phyloP scores from a whole-genome alignment of 2,329 filamentous ascomycete genomes.

The Exophiala alcalophila region DNA sequence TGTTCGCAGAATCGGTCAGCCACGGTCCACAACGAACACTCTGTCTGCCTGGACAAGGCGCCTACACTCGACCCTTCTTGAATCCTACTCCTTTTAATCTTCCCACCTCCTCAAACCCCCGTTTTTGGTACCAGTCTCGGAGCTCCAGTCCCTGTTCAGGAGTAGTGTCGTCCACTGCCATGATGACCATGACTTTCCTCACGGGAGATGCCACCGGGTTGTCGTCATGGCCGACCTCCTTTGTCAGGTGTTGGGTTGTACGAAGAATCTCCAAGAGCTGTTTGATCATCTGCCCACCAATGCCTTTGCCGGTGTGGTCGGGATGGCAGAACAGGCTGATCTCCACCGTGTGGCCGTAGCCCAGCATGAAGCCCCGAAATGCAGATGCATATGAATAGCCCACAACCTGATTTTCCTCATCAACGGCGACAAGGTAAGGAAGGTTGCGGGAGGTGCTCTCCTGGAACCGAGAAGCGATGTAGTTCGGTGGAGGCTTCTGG shows the following conservation, averaged over 20 bases:
- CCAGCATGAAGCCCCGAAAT: slow-evolving; percentile 37
- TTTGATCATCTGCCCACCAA: slow-evolving; percentile 37
- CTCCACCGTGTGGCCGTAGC: slow-evolving; percentile 43
- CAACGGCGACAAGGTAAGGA: slow-evolving; percentile 40
- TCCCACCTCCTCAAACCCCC: slow-evolving; percentile 41
- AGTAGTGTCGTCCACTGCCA: slow-evolving; percentile 39
- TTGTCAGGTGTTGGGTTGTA: slow-evolving; percentile 28
- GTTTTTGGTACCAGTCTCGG: slow-evolving; percentile 38
- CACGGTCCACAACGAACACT: no score
- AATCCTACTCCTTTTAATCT: slow-evolving; percentile 39
- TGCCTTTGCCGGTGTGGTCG: slow-evolving; percentile 33
- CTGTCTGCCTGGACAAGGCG: slow-evolving; percentile 1
- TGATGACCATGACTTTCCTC: slow-evolving; percentile 38
- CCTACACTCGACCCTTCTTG: slow-evolving; percentile 40
- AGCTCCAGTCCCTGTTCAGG: slow-evolving; percentile 36
- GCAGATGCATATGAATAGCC: slow-evolving; percentile 39
- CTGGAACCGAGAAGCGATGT: slow-evolving; percentile 34
- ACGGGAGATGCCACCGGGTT: slow-evolving; percentile 24
- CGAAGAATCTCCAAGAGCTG: slow-evolving; percentile 34
- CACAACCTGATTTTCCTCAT: slow-evolving; percentile 30
- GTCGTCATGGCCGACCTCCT: slow-evolving; percentile 25
- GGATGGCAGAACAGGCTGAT: slow-evolving; percentile 41
- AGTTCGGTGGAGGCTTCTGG: slow-evolving; percentile 32
- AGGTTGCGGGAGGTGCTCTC: slow-evolving; percentile 31
- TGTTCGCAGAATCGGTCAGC: slow-evolving; percentile 6